A percentile compares a stretch with the other conserved stretches of the same genome.
phyloP scores from a whole-genome alignment of 2,329 filamentous ascomycete genomes.

The Sphaerostilbella broomeana region DNA sequence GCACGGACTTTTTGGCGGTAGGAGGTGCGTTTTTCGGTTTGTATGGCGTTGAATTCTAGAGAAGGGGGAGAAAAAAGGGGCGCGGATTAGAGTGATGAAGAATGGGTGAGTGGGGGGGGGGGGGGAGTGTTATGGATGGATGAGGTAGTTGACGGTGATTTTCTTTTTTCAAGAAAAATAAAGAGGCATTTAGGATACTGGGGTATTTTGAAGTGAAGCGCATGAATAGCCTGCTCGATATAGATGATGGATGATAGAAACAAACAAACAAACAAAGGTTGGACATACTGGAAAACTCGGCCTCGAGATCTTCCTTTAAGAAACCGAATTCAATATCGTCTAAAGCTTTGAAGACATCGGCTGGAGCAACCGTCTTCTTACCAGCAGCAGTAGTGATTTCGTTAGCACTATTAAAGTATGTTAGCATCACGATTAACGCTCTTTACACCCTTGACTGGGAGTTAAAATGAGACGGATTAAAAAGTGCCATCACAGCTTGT shows the following conservation, averaged over 20 bases:
- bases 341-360: conserved; percentile 69
- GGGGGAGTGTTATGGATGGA: not conserved
- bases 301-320: conserved; percentile 59
- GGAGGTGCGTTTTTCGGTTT: conserved; percentile 66
- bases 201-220: too few species aligned
- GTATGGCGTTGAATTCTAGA: conserved; percentile 64
- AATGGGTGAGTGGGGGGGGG: not conserved
- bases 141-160: too few species aligned
- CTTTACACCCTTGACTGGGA: too few species aligned
- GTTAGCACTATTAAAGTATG: conserved; percentile 52
- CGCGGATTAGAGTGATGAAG: not conserved
- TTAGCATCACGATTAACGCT: too few species aligned
- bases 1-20: conserved; percentile 65
- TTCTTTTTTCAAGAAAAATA: too few species aligned
- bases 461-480: too few species aligned
- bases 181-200: too few species aligned
- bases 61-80: not conserved
- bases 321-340: conserved; percentile 75
- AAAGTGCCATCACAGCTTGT: not conserved
- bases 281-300: conserved; percentile 65
- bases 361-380: conserved; percentile 72
- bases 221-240: too few species aligned
- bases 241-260: too few species aligned
- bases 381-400: conserved; percentile 59
- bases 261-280: too few species aligned